These are phyloP conservation scores for Lolium multiflorum DNA, from an alignment of 176 grass and related monocot species.

Conservation along the genomic window DNA sequence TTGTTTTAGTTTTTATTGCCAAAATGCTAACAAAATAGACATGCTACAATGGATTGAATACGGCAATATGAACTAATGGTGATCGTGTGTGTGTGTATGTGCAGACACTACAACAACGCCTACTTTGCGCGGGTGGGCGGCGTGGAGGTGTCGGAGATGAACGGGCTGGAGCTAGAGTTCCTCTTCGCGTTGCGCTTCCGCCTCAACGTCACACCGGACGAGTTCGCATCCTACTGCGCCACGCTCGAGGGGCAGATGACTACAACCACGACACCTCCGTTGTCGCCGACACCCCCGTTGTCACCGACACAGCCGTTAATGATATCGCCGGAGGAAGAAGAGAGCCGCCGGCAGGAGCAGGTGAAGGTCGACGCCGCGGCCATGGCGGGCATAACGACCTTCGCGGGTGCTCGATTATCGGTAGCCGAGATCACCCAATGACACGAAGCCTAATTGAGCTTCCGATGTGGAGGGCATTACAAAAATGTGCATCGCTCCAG, in stretches of 20 bases:
- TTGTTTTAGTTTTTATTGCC: no score
- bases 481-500: not conserved
- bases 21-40: no score
- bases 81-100: not conserved
- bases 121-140: conserved; percentile 75
- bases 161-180: conserved; percentile 67
- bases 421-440: conserved; percentile 1
- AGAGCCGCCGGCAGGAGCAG: not conserved
- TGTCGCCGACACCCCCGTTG: not conserved
- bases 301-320: not conserved
- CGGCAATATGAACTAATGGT: no score
- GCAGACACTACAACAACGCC: conserved; percentile 79
- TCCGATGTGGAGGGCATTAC: not conserved
- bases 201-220: conserved; percentile 62
- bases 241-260: conserved; percentile 60
- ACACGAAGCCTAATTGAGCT: not conserved
- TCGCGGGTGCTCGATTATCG: not conserved
- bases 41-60: no score
- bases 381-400: not conserved
- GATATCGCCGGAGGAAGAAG: not conserved
- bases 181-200: conserved; percentile 75
- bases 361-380: no score
- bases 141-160: conserved; percentile 70
- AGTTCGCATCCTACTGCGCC: conserved; percentile 67
- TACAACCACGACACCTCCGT: not conserved